These are phyloP conservation scores for Choiromyces venosus DNA, from an alignment of 495 filamentous ascomycete genomes.

Conservation along the genomic window DNA sequence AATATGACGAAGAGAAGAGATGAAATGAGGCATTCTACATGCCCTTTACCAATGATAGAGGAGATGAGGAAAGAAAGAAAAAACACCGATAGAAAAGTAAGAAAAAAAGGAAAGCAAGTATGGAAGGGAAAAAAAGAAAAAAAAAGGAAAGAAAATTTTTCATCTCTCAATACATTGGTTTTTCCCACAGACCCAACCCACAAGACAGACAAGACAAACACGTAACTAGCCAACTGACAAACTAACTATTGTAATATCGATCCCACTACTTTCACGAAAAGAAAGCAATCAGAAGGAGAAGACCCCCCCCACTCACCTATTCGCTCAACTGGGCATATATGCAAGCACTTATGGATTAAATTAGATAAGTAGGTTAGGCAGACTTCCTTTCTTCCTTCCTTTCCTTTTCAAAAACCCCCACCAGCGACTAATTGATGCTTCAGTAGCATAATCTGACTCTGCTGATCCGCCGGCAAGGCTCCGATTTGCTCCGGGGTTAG, in stretches of 20 bases:
- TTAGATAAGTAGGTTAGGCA: background rate
- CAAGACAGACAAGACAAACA: constrained; percentile 21
- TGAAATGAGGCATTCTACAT: background rate
- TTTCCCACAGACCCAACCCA: constrained; percentile 12
- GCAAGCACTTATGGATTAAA: too few species aligned
- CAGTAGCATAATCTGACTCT: constrained; percentile 40
- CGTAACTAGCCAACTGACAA: constrained; percentile 12
- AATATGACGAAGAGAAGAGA: background rate
- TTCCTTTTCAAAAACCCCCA: constrained; percentile 26
- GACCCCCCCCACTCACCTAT: too few species aligned
- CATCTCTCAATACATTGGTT: background rate
- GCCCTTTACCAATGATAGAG: background rate
- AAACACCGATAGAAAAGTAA: background rate
- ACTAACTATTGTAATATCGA: background rate
- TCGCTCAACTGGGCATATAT: too few species aligned
- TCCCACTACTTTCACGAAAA: too few species aligned
- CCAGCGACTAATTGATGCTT: constrained; percentile 37
- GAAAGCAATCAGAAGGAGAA: too few species aligned
- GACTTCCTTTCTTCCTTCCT: background rate
- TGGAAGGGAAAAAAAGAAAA: constrained; percentile 1
- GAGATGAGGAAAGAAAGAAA: background rate
- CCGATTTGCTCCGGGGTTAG: constrained; percentile 42
- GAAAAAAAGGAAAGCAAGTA: background rate
- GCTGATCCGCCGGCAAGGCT: constrained; percentile 38
- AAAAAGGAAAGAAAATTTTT: constrained; percentile 4